These are phyloP conservation scores for Sophora flavescens DNA, from an alignment of 306 rosid genomes.

Conservation along the genomic window DNA sequence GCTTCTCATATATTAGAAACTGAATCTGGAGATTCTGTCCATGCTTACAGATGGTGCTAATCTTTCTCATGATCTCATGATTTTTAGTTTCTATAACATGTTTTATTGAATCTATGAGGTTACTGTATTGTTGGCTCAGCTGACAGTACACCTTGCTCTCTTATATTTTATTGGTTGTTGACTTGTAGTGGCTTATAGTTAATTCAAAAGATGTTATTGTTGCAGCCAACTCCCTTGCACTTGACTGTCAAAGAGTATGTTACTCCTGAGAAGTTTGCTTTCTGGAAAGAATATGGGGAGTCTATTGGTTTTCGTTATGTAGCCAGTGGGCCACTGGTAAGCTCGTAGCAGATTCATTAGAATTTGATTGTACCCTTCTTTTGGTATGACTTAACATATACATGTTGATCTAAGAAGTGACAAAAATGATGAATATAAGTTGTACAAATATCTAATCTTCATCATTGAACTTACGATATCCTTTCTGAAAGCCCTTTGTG, in stretches of 20 bases:
- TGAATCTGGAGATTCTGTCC: constrained; percentile 32
- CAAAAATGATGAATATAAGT: background rate
- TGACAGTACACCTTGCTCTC: constrained; percentile 12
- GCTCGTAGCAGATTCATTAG: constrained; percentile 40
- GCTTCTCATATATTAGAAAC: constrained; percentile 20
- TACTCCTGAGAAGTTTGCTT: constrained; percentile 83
- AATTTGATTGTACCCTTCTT: constrained; percentile 35
- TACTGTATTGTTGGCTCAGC: constrained; percentile 16
- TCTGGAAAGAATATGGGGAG: constrained; percentile 96
- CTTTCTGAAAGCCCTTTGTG: background rate
- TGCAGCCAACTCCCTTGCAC: constrained; percentile 97
- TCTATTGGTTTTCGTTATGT: constrained; percentile 94
- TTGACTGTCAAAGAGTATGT: constrained; percentile 93
- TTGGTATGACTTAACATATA: constrained; percentile 6
- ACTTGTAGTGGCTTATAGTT: background rate
- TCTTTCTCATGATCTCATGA: constrained; percentile 32
- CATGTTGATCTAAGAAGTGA: background rate
- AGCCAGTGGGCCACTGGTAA: constrained; percentile 96
- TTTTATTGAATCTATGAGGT: background rate
- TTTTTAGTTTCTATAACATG: constrained; percentile 28
- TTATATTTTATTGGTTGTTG: constrained; percentile 2
- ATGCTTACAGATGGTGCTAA: constrained; percentile 31
- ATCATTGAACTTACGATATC: background rate
- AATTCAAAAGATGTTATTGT: constrained; percentile 40
- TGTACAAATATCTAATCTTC: constrained; percentile 15